Base-by-base conservation (phyloP, 1,284 basidiomycete species). In the Coniferiporia weirii region DNA sequence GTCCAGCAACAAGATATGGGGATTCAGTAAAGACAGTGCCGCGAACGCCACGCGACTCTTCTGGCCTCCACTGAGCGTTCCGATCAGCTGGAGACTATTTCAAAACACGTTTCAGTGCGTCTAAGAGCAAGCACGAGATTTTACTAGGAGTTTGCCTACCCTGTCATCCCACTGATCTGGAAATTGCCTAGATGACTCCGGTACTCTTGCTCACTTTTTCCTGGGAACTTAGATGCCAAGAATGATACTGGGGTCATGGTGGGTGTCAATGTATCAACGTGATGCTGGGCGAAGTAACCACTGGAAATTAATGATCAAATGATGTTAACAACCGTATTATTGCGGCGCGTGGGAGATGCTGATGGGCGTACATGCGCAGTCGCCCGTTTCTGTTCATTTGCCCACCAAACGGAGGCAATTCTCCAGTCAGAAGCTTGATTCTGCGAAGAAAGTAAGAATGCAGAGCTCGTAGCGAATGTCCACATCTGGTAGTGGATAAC, bases 21-120 rank as follows among this genome's bases (percentile, higher is more conserved):
- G 94, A 56, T 84, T 82, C 72, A 91, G 90, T 67, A 98, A 76
- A 46, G 91, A 93, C 46, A 99, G 75, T n/a, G 90, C 81, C 1
- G 96, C 87, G 72, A 99, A 99, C 0, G 96, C 95, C 6, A 99
- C 95, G 68, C 96, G 88, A 61, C 88, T 92, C 75, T 99, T 99
- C 69, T 99, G 97, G 73, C 97, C 97, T 73, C 95, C 95, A 71
- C 87, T 90, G n/a, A 96, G 73, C 0, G 91, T 94, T 35, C 84
- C 88, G 61, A 94, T 93, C 44, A 79, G 69, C 66, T 93, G 91
- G 65, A 93, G 70, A 10, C 89, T 91, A 12, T 40, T 58, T 15
- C 13, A 48, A 48, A 22, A 15, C 51, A 47, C 35, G 54, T 53
- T 35, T 61, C 56, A 32, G 20, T 46, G 8, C 8, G 36, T 7